phyloP scores from a whole-genome alignment of 495 filamentous ascomycete genomes.

The Penicillium robsamsonii region DNA sequence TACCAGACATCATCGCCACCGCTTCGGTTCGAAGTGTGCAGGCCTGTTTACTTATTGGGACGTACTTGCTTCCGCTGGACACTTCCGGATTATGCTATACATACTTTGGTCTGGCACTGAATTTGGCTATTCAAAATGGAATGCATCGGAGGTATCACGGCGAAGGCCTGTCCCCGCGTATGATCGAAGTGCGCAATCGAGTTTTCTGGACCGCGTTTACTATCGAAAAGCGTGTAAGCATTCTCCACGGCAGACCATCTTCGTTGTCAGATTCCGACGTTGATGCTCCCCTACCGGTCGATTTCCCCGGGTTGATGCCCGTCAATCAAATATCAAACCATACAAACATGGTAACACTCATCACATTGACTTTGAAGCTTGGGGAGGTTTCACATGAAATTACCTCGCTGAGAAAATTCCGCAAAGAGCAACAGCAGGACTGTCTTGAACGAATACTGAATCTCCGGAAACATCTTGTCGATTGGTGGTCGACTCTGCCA shows the following conservation, averaged over 20 bases:
- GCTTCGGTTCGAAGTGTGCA: constrained; percentile 53
- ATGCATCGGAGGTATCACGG: constrained; percentile 52
- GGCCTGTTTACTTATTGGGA: constrained; percentile 50
- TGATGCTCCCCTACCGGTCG: constrained; percentile 46
- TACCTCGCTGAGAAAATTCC: constrained; percentile 37
- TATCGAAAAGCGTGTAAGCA: constrained; percentile 48
- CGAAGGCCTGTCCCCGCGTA: constrained; percentile 41
- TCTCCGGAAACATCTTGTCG: constrained; percentile 41
- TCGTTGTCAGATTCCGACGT: constrained; percentile 47
- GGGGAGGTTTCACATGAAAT: constrained; percentile 47
- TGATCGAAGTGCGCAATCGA: constrained; percentile 48
- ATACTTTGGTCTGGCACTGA: constrained; percentile 50
- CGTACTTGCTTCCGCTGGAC: constrained; percentile 50
- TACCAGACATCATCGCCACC: constrained; percentile 54
- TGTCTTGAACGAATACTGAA: constrained; percentile 44
- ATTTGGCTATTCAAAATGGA: constrained; percentile 54
- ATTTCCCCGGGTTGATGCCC: constrained; percentile 42
- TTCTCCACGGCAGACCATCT: constrained; percentile 48
- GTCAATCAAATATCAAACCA: constrained; percentile 40
- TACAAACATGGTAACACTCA: constrained; percentile 47
- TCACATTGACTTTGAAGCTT: constrained; percentile 46
- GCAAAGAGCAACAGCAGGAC: constrained; percentile 43
- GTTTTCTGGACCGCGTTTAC: constrained; percentile 55
- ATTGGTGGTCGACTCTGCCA: constrained; percentile 51
- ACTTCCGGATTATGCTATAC: constrained; percentile 51